A percentile compares a stretch with the other conserved stretches of the same genome.
These are phyloP conservation scores for Saccharomyces hybrid DNA, from an alignment of 1,139 yeast species.

Conservation along the genomic window DNA sequence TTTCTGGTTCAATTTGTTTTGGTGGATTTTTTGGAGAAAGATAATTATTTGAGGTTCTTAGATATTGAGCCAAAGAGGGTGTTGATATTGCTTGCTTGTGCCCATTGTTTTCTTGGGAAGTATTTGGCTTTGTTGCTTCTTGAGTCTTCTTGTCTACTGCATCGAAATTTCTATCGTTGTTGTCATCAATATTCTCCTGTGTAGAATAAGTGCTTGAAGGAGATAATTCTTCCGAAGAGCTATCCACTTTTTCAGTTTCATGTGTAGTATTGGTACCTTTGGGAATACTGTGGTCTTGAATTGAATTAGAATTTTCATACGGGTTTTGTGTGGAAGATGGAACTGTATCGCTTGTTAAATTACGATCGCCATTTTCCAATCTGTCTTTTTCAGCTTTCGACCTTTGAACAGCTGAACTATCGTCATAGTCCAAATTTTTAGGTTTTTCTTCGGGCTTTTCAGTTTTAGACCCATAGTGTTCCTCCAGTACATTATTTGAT, in stretches of 20 bases:
- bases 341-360: not conserved
- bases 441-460: too few species aligned
- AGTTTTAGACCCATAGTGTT: too few species aligned
- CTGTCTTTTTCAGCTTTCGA: not conserved
- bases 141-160: not conserved
- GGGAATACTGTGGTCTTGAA: not conserved
- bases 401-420: not conserved
- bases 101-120: not conserved
- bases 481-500: too few species aligned
- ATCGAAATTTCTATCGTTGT: not conserved
- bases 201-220: not conserved
- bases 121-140: not conserved
- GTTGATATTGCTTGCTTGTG: not conserved
- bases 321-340: not conserved
- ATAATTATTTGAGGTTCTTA: slow-evolving; percentile 21
- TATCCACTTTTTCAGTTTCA: not conserved
- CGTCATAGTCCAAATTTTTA: not conserved
- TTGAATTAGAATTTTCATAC: slow-evolving; percentile 3
- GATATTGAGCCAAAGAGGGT: slow-evolving; percentile 18
- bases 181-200: not conserved
- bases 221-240: not conserved
- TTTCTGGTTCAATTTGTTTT: not conserved
- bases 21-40: slow-evolving; percentile 6
- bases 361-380: slow-evolving; percentile 1
- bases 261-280: not conserved